Percentiles rank a stretch among this genome's conserved stretches.
Evolutionary conservation across 768 basidiomycete genomes (phyloP).

Genomic region (Mycena galopus): DNA sequence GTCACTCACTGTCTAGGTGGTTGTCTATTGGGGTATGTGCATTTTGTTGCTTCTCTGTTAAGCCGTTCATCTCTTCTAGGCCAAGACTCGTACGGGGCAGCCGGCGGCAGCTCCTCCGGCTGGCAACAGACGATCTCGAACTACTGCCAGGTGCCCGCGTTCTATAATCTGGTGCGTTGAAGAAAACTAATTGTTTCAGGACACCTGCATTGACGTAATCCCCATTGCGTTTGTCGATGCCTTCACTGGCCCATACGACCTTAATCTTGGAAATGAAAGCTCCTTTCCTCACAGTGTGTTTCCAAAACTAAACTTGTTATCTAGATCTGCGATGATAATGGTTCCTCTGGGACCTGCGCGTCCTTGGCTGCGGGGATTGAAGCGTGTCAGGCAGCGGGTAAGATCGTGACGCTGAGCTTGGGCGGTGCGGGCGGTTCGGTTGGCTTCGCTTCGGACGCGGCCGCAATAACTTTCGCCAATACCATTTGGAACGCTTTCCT

Average conservation of each 20-base stretch:
- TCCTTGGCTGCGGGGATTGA: no score
- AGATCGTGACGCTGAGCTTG: no score
- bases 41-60: no score
- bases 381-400: no score
- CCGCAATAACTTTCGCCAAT: not conserved
- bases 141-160: no score
- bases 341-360: not conserved
- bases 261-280: not conserved
- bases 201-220: not conserved
- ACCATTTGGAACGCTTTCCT: not conserved
- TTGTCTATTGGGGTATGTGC: no score
- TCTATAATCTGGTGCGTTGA: no score
- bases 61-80: no score
- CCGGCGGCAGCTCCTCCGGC: no score
- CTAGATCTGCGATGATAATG: not conserved
- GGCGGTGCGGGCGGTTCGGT: not conserved
- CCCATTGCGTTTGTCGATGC: not conserved
- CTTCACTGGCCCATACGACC: not conserved
- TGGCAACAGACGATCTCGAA: no score
- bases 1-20: not conserved
- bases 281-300: not conserved
- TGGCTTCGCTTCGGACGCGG: not conserved
- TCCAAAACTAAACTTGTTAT: not conserved
- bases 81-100: no score
- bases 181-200: no score